A percentile compares a stretch with the other conserved stretches of the same genome.
These are phyloP conservation scores for Venustampulla echinocandica DNA, from an alignment of 495 filamentous ascomycete species.

Conservation along the genomic window DNA sequence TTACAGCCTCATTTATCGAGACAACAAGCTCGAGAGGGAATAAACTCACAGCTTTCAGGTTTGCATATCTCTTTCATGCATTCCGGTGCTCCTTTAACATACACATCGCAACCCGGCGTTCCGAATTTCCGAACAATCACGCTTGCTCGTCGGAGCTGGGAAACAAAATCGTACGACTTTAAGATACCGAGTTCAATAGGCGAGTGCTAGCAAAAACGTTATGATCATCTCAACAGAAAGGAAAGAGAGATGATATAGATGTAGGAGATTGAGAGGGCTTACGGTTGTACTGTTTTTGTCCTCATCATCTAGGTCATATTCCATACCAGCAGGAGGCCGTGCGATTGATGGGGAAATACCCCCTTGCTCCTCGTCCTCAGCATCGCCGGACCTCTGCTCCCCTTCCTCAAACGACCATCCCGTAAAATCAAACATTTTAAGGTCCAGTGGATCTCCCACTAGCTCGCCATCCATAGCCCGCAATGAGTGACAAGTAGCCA, in stretches of 20 bases:
- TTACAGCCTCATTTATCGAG: no score
- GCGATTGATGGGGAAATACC: constrained; percentile 74
- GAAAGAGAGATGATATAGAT: neutral
- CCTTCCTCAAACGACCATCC: constrained; percentile 90
- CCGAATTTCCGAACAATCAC: constrained; percentile 85
- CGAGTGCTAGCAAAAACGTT: constrained; percentile 17
- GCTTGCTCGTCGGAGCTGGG: constrained; percentile 86
- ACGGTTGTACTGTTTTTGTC: constrained; percentile 21
- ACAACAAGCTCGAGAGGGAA: neutral
- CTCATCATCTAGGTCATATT: constrained; percentile 45
- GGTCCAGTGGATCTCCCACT: constrained; percentile 87
- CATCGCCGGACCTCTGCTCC: constrained; percentile 45
- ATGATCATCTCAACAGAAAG: neutral
- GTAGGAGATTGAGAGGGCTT: constrained; percentile 16
- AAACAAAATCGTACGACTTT: constrained; percentile 92
- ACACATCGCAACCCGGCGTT: constrained; percentile 67
- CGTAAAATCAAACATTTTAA: constrained; percentile 99
- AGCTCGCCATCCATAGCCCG: constrained; percentile 78
- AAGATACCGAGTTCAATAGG: constrained; percentile 76
- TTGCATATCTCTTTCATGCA: constrained; percentile 89
- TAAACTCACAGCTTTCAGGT: constrained; percentile 61
- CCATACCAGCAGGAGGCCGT: constrained; percentile 58
- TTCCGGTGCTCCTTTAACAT: constrained; percentile 95
- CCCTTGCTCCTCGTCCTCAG: constrained; percentile 56
- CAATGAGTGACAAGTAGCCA: constrained; percentile 96